These are phyloP conservation scores for Yamadazyma diospyri DNA, from an alignment of 1,139 yeast genomes.

Conservation along the genomic window DNA sequence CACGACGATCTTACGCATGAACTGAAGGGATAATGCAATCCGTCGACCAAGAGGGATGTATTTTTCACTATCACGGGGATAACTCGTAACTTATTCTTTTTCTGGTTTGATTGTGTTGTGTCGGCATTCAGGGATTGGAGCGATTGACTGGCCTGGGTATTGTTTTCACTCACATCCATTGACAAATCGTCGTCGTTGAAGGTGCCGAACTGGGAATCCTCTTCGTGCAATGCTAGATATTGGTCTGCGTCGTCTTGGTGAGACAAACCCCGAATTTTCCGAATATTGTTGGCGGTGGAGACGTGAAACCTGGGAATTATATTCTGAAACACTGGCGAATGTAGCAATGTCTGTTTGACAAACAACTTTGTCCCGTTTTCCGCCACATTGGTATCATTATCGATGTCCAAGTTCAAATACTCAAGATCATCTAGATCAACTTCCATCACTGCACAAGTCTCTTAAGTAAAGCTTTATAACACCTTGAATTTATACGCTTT, in stretches of 20 bases:
- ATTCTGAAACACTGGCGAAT: constrained; percentile 34
- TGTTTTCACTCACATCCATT: constrained; percentile 11
- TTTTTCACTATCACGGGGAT: constrained; percentile 30
- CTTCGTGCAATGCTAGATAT: constrained; percentile 31
- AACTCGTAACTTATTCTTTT: constrained; percentile 2
- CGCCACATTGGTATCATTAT: background rate
- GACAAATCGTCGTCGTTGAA: constrained; percentile 31
- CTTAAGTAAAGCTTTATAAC: no score
- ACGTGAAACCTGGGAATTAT: constrained; percentile 35
- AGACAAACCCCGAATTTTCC: constrained; percentile 31
- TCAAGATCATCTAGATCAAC: constrained; percentile 9
- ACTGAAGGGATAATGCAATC: constrained; percentile 29
- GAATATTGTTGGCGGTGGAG: constrained; percentile 28
- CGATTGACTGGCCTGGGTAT: no score
- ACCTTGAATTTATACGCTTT: no score
- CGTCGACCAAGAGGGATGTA: constrained; percentile 34
- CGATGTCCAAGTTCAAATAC: constrained; percentile 6
- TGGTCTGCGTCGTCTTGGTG: constrained; percentile 41
- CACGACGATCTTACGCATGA: constrained; percentile 37
- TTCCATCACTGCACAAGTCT: no score
- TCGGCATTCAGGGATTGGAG: constrained; percentile 1
- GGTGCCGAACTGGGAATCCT: constrained; percentile 39
- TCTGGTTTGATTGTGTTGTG: background rate
- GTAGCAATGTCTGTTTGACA: constrained; percentile 34
- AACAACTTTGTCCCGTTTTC: constrained; percentile 8